Evolutionary conservation across 164 flowering plant species (phyloP), one percentile per base, ranked within the genome.

Genomic region (Sedum album): DNA sequence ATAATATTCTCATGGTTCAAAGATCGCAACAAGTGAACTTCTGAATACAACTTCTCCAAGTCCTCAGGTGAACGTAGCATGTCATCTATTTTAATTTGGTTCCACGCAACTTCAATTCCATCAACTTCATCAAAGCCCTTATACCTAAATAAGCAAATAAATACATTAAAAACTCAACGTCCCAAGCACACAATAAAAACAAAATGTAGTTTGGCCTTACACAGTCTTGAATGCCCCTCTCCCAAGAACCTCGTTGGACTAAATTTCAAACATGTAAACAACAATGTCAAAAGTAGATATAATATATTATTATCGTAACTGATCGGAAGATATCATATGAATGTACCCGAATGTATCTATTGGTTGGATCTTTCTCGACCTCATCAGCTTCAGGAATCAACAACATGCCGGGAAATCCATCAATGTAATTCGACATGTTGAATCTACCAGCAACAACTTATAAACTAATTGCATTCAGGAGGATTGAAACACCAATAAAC

Each of bases 101-200:
- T 48, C 55, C 55, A 48, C 23, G 55, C 23, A 48, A 48, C 55
- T 48, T 48, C 55, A 48, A 18, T 48, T 18, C 55, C 55, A 48
- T 48, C 55, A 48, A 48, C 55, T 48, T 48, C 55, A n/a, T 48
- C 55, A 48, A 48, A 48, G 55, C 23, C 55, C 55, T 48, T 48
- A n/a, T 48, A 55, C 10, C 61, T 55, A 25, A 55, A 2, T 1
- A 55, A 55, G 13, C 61, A 11, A 55, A 25, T 23, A 23, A 55
- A 13, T 9, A 4, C 17, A 8, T 2, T 5, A n/a, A 25, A 55
- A 26, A 55, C 26, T 46, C 51, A 55, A 25, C 13, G 6, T 18
- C 23, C 30, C 11, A 25, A 6, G 26, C 18, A 6, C 10, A 53
- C 60, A 48, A 48, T 18, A 18, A 8, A 48, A 48, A 48, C n/a